Evolutionary conservation across 73 alveolate species (phyloP).

Genomic region (Blepharisma japonicum): DNA sequence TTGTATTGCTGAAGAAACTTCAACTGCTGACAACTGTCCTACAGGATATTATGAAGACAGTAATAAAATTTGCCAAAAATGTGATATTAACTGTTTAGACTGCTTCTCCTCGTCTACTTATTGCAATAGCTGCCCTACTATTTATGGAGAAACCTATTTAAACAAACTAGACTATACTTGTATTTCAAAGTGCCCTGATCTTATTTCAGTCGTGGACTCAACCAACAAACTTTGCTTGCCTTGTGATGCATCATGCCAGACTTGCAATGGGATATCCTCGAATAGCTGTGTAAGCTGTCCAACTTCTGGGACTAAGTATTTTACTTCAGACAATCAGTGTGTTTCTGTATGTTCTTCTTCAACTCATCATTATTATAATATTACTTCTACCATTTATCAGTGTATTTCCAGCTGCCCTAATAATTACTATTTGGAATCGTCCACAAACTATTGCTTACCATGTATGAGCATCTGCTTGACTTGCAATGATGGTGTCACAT

Average conservation of each 20-base stretch:
- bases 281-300: neutral
- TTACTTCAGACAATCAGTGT: neutral
- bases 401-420: neutral
- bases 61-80: neutral
- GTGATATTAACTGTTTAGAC: neutral
- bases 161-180: neutral
- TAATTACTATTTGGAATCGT: neutral
- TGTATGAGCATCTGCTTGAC: neutral
- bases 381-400: neutral
- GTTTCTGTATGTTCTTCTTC: neutral
- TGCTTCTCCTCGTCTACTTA: neutral
- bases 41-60: constrained; percentile 3
- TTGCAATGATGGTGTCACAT: neutral
- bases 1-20: neutral
- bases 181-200: neutral
- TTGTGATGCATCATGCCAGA: constrained; percentile 1
- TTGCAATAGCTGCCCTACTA: constrained; percentile 3
- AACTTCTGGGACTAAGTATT: neutral
- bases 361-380: neutral
- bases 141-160: neutral
- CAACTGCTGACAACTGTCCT: neutral
- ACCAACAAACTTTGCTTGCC: neutral
- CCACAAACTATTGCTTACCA: neutral
- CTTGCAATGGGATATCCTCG: neutral
- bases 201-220: neutral